Conservation (phyloP, 1,139 yeast species). For the Yamadazyma spencermartinsiae region DNA sequence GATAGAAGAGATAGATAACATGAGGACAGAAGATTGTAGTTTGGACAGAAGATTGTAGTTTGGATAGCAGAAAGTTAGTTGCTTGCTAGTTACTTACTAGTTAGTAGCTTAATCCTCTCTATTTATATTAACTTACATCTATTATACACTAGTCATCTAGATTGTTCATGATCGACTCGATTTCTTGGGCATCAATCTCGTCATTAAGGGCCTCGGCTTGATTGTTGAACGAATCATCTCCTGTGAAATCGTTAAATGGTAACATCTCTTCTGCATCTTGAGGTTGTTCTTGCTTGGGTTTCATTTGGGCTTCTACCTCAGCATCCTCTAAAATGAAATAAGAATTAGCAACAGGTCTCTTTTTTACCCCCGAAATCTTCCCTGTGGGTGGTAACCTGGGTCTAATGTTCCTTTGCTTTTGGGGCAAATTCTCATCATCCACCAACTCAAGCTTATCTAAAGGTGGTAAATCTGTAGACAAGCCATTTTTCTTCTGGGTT, state of each 20-base stretch:
- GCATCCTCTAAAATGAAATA: constrained; percentile 41
- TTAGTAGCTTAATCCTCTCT: too few species aligned
- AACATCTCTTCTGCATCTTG: neutral
- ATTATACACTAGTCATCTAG: constrained; percentile 5
- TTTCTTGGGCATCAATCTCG: constrained; percentile 17
- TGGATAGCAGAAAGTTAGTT: too few species aligned
- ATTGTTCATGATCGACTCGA: constrained; percentile 18
- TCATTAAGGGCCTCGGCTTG: constrained; percentile 3
- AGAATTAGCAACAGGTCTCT: constrained; percentile 54
- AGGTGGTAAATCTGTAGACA: constrained; percentile 45
- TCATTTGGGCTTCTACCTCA: constrained; percentile 14
- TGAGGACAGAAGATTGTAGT: too few species aligned
- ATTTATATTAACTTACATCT: too few species aligned
- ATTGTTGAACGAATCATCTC: constrained; percentile 9
- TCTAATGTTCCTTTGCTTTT: constrained; percentile 74
- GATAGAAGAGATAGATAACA: too few species aligned
- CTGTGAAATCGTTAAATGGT: neutral
- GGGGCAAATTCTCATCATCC: constrained; percentile 82
- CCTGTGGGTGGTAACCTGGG: constrained; percentile 95
- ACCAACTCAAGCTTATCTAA: constrained; percentile 47
- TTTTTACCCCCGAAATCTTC: constrained; percentile 71
- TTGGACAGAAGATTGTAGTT: too few species aligned
- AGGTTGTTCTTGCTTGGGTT: neutral
- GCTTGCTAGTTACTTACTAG: too few species aligned
- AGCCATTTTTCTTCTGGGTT: constrained; percentile 55